These are phyloP conservation scores for Cladosporium halotolerans DNA, from an alignment of 2,329 filamentous ascomycete species.

Conservation along the genomic window DNA sequence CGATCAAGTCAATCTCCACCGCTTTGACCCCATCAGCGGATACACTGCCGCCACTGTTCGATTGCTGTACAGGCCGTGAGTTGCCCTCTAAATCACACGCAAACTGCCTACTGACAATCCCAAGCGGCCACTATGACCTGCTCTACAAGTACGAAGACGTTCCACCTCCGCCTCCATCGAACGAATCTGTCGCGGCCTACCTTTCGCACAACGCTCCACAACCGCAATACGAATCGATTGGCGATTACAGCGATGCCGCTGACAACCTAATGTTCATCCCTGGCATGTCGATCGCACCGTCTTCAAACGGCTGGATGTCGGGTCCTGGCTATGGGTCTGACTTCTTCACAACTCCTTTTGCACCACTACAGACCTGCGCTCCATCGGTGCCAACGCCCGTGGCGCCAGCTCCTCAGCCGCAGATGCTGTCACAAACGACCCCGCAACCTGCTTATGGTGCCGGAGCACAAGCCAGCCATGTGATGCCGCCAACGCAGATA, in stretches of 20 bases:
- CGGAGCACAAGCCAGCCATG: constrained; percentile 21
- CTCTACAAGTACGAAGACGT: constrained; percentile 65
- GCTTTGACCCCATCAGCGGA: constrained; percentile 47
- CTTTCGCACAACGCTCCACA: constrained; percentile 20
- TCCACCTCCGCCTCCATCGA: constrained; percentile 17
- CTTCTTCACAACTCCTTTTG: constrained; percentile 19
- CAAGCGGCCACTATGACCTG: constrained; percentile 83
- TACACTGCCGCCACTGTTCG: constrained; percentile 57
- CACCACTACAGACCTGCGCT: constrained; percentile 20
- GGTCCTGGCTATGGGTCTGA: constrained; percentile 22
- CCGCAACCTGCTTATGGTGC: constrained; percentile 23
- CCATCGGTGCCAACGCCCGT: constrained; percentile 21
- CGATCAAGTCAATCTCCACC: constrained; percentile 65
- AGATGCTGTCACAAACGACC: constrained; percentile 22
- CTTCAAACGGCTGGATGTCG: constrained; percentile 21
- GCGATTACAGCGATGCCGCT: constrained; percentile 18
- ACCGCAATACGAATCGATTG: constrained; percentile 3
- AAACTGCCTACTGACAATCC: constrained; percentile 17
- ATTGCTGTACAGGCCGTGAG: constrained; percentile 61
- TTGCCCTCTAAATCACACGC: constrained; percentile 5
- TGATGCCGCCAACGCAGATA: constrained; percentile 23
- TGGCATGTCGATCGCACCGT: constrained; percentile 37
- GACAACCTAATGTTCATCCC: constrained; percentile 42
- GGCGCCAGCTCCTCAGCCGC: constrained; percentile 23
- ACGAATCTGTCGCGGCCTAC: constrained; percentile 24